These are phyloP conservation scores for Pythium sukuiense DNA, from an alignment of 352 stramenopile genomes.

Conservation along the genomic window DNA sequence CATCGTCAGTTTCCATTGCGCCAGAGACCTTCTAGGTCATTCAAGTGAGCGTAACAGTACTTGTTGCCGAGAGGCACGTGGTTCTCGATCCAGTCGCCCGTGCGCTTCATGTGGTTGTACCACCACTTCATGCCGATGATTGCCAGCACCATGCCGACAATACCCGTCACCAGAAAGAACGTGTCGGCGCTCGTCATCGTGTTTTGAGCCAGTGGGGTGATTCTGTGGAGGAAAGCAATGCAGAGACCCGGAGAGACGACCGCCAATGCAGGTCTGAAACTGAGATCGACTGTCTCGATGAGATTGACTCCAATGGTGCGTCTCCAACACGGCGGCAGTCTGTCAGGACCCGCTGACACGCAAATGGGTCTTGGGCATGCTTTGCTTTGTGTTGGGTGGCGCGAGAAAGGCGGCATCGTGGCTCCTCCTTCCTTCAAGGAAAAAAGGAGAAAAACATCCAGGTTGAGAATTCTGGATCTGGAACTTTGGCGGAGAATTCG, in stretches of 20 bases:
- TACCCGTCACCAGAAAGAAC: background rate
- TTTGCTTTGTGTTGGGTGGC: background rate
- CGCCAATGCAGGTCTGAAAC: no score
- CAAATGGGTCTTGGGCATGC: background rate
- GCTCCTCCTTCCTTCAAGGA: background rate
- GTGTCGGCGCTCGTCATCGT: background rate
- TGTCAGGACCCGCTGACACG: background rate
- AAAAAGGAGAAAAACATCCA: background rate
- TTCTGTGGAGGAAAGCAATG: no score
- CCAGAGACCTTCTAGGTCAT: background rate
- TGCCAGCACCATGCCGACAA: background rate
- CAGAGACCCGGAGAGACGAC: no score
- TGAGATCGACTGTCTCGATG: no score
- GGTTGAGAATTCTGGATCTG: background rate
- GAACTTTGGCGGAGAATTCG: background rate
- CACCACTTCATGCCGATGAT: constrained; percentile 1
- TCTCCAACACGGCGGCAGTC: background rate
- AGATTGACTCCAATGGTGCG: no score
- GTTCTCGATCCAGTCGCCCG: constrained; percentile 13
- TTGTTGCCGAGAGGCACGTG: constrained; percentile 16
- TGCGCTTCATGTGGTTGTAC: background rate
- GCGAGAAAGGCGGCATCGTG: background rate
- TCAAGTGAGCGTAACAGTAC: background rate
- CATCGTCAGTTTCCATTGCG: background rate
- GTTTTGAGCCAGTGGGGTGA: no score